Percentiles rank a stretch among this genome's conserved stretches.
Conservation (phyloP, 1,284 basidiomycete species). For the Trametes versicolor region DNA sequence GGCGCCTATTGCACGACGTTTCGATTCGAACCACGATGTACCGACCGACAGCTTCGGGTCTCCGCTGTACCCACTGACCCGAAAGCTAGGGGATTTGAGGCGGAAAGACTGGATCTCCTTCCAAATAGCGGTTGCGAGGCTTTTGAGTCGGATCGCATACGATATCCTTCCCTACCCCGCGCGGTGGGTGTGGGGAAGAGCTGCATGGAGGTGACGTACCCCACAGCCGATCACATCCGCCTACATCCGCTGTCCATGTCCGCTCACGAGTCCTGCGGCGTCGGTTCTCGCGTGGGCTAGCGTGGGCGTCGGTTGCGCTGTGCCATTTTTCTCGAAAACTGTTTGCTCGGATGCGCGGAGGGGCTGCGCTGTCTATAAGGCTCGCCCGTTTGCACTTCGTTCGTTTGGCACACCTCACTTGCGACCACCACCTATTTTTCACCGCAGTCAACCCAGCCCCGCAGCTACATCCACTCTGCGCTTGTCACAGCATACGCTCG, state of each 20-base stretch:
- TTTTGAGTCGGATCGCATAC: background rate
- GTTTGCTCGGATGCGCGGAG: constrained; percentile 5
- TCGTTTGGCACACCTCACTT: background rate
- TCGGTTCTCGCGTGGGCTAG: background rate
- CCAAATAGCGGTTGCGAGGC: background rate
- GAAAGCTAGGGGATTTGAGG: background rate
- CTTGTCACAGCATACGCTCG: too few relatives aligned
- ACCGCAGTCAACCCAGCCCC: background rate
- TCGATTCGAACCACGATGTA: constrained; percentile 1
- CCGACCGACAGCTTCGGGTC: background rate
- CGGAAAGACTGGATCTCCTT: background rate
- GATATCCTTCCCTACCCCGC: background rate
- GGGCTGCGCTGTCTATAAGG: constrained; percentile 14
- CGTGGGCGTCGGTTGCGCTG: background rate
- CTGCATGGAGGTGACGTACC: constrained; percentile 5
- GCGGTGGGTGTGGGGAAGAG: background rate
- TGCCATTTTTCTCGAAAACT: background rate
- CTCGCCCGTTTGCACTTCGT: background rate
- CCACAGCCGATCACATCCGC: constrained; percentile 23
- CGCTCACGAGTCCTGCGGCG: constrained; percentile 6
- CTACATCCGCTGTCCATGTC: constrained; percentile 14
- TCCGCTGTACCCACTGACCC: background rate
- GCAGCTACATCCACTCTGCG: background rate
- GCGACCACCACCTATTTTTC: background rate
- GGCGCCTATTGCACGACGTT: background rate